phyloP scores from a whole-genome alignment of 371 early-diverging fungal genomes.

The Rhizomucor miehei region DNA sequence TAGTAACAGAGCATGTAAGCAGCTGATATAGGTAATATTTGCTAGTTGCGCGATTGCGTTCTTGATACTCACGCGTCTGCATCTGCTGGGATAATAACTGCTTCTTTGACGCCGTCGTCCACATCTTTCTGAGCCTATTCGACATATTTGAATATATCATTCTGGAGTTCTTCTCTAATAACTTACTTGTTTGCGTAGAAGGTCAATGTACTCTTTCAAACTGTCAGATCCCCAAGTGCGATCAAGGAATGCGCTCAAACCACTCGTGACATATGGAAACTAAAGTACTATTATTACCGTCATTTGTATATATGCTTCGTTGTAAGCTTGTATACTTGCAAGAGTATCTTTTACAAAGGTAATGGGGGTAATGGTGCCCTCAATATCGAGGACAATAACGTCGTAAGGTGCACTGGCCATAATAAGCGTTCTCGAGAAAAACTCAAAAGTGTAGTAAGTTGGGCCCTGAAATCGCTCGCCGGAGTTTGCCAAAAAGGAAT shows the following conservation, averaged over 20 bases:
- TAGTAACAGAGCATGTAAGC: not conserved
- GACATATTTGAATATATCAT: no score
- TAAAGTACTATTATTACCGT: slow-evolving; percentile 9
- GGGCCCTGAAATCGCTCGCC: no score
- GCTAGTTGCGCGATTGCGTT: not conserved
- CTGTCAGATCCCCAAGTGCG: slow-evolving; percentile 64
- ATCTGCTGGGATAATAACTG: slow-evolving; percentile 45
- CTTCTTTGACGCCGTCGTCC: slow-evolving; percentile 38
- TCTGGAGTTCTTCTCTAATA: no score
- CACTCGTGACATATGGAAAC: slow-evolving; percentile 79
- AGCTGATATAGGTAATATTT: not conserved
- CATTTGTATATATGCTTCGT: not conserved
- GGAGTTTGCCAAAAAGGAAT: no score
- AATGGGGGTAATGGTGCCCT: slow-evolving; percentile 96
- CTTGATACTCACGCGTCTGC: slow-evolving; percentile 27
- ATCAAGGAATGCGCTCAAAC: slow-evolving; percentile 63
- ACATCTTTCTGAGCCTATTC: slow-evolving; percentile 61
- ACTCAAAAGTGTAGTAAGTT: no score
- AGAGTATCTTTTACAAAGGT: slow-evolving; percentile 90
- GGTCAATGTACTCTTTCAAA: slow-evolving; percentile 56
- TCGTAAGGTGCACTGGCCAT: slow-evolving; percentile 25
- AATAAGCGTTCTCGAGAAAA: no score
- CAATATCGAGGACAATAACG: slow-evolving; percentile 80
- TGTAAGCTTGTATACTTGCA: slow-evolving; percentile 10
- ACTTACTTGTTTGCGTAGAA: slow-evolving; percentile 71